Percentiles rank a stretch among this genome's conserved stretches.
phyloP scores from a whole-genome alignment of 2,329 filamentous ascomycete genomes.

The Akanthomyces dipterigenus region DNA sequence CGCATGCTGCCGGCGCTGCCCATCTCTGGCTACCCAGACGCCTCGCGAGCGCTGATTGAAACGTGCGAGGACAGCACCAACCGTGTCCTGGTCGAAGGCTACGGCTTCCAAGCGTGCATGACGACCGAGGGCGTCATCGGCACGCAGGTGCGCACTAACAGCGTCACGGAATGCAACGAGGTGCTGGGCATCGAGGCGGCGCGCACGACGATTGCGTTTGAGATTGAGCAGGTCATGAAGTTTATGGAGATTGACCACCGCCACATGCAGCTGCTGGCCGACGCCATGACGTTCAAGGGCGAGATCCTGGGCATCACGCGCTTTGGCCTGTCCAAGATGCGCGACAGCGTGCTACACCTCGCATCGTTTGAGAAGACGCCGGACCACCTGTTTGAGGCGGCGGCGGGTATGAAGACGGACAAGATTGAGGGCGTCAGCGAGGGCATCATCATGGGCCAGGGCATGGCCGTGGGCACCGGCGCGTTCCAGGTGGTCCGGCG shows the following conservation, averaged over 20 bases:
- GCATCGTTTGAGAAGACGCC: conserved; percentile 98
- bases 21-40: conserved; percentile 83
- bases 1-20: conserved; percentile 75
- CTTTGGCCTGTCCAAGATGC: conserved; percentile 93
- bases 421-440: conserved; percentile 89
- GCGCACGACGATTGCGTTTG: conserved; percentile 76
- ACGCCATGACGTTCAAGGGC: conserved; percentile 99
- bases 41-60: conserved; percentile 81
- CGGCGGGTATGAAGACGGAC: conserved; percentile 85
- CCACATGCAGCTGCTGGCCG: conserved; percentile 94
- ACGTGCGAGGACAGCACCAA: conserved; percentile 63
- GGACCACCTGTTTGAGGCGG: conserved; percentile 93
- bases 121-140: conserved; percentile 87
- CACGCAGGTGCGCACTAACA: conserved; percentile 68
- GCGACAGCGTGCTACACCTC: conserved; percentile 86
- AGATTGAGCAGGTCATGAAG: conserved; percentile 85
- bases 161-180: conserved; percentile 79
- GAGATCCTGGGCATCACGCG: conserved; percentile 94
- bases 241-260: conserved; percentile 94
- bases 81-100: conserved; percentile 85
- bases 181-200: conserved; percentile 95
- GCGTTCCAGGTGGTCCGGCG: conserved; percentile 82
- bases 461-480: conserved; percentile 84
- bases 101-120: conserved; percentile 84
- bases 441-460: conserved; percentile 98